Conservation (phyloP, 1,284 basidiomycete species). For the Taiwanofungus camphoratus region DNA sequence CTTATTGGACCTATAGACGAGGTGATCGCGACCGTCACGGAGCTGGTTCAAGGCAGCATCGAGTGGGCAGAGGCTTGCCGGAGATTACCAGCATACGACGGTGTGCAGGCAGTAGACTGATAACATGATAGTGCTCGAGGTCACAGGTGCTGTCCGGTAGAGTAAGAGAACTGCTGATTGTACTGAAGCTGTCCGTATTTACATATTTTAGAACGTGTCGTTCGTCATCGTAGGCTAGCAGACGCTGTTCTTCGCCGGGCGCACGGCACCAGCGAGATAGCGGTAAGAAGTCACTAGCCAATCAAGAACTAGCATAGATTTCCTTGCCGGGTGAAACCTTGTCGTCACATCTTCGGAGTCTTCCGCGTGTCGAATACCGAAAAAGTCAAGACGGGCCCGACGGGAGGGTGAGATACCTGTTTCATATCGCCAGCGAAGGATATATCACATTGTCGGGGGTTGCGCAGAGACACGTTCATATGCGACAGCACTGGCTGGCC, state of each 20-base stretch:
- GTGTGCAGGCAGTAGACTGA: constrained; percentile 78
- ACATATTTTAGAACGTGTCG: too few species aligned
- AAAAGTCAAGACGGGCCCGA: constrained; percentile 16
- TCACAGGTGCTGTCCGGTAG: too few species aligned
- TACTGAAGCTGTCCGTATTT: neutral
- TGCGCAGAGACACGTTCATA: too few species aligned
- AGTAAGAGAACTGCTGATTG: too few species aligned
- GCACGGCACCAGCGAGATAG: too few species aligned
- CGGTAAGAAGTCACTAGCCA: too few species aligned
- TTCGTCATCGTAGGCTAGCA: too few species aligned
- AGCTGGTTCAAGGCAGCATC: constrained; percentile 68
- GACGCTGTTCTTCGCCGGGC: too few species aligned
- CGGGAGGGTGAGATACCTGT: constrained; percentile 3
- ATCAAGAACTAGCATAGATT: too few species aligned
- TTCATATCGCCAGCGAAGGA: constrained; percentile 3
- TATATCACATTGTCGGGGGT: neutral
- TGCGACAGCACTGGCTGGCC: constrained; percentile 4
- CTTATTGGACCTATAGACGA: constrained; percentile 91
- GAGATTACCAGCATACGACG: constrained; percentile 78
- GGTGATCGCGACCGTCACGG: constrained; percentile 77
- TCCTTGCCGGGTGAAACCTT: too few species aligned
- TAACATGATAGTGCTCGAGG: neutral
- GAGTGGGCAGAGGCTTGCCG: constrained; percentile 78
- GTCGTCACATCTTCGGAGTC: neutral
- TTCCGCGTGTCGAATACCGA: neutral